Percentiles rank a stretch among this genome's conserved stretches.
Evolutionary conservation across 441 rosid genomes (phyloP).

Genomic region (Euphorbia corollata): DNA sequence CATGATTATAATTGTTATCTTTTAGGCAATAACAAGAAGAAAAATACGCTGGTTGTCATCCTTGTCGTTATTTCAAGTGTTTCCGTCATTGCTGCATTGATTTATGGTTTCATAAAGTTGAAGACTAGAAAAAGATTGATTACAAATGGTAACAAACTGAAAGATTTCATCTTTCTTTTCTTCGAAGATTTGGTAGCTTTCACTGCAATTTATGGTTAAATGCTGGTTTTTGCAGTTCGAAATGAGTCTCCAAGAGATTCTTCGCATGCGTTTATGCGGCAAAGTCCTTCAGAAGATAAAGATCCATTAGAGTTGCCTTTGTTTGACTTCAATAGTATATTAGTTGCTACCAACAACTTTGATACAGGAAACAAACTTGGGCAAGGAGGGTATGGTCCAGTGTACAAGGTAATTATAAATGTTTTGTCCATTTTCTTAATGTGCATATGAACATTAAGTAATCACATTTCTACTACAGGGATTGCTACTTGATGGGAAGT

Average conservation of each 20-base stretch:
- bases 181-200: too few species aligned
- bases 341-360: constrained; percentile 21
- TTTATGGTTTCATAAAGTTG: constrained; percentile 9
- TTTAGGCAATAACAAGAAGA: constrained; percentile 9
- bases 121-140: not conserved
- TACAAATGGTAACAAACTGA: constrained; percentile 15
- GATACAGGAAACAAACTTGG: constrained; percentile 22
- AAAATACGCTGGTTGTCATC: not conserved
- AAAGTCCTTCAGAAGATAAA: constrained; percentile 9
- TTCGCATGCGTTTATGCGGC: constrained; percentile 8
- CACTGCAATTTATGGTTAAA: not conserved
- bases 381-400: constrained; percentile 25
- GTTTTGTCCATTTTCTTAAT: not conserved
- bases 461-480: constrained; percentile 14
- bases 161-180: not conserved
- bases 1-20: not conserved
- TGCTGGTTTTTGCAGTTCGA: constrained; percentile 5
- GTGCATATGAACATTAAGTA: not conserved
- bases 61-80: not conserved
- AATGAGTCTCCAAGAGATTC: not conserved
- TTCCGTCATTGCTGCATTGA: not conserved
- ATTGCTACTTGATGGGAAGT: constrained; percentile 19
- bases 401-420: constrained; percentile 22
- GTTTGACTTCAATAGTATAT: constrained; percentile 16
- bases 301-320: constrained; percentile 11